Conservation (phyloP, 345 rosid species). For the Populus euphratica region DNA sequence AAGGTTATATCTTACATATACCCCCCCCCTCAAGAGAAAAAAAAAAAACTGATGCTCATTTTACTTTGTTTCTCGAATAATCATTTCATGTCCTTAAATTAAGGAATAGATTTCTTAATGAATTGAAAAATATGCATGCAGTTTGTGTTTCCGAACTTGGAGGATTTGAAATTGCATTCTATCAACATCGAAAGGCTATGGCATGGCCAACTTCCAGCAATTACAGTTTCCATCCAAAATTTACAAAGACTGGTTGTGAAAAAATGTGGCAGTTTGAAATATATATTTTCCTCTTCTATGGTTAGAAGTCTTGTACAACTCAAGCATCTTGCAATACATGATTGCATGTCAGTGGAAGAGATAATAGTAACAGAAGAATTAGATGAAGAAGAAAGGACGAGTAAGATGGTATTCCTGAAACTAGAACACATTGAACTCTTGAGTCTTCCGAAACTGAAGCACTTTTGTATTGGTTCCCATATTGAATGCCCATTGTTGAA, state of each 20-base stretch:
- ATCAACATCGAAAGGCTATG: not conserved
- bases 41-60: not conserved
- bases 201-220: not conserved
- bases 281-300: not conserved
- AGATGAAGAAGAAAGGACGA: not conserved
- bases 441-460: constrained; percentile 6
- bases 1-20: no score
- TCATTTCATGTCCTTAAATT: not conserved
- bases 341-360: constrained; percentile 2
- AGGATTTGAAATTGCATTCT: not conserved
- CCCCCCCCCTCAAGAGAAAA: no score
- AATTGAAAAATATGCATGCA: not conserved
- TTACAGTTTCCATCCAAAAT: not conserved
- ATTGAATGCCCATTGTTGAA: constrained; percentile 1
- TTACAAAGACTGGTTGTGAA: not conserved
- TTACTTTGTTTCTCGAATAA: not conserved
- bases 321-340: not conserved
- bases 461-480: not conserved
- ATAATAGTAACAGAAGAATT: not conserved
- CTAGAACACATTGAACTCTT: not conserved
- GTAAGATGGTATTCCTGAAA: not conserved
- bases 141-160: constrained; percentile 9
- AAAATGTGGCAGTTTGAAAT: not conserved
- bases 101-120: not conserved
- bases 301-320: constrained; percentile 4